Evolutionary conservation across 495 filamentous ascomycete genomes (phyloP), one percentile per base, ranked within the genome.

Genomic region (Aspergillus ellipticus): DNA sequence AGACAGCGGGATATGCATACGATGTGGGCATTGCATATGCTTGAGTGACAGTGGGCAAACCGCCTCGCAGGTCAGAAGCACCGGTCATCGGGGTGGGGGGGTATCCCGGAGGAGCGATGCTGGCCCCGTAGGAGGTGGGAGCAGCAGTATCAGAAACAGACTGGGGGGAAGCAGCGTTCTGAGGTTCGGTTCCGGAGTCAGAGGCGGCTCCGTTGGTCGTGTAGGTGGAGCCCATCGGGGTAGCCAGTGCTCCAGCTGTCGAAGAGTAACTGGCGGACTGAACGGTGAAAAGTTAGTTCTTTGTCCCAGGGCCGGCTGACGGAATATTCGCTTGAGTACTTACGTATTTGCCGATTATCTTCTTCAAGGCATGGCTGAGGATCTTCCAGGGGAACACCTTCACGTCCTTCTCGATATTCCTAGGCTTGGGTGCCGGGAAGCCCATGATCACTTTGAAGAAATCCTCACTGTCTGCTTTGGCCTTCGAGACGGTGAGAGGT

Each of bases 391-490:
- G 85, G 66, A 97, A 98, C 6, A 97, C 94, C 71, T 98, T 98
- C 62, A 98, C 90, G 63, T 96, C 92, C 73, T 98, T 98, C 77
- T 97, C 94, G 61, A 98, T 98, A 62, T 96, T 96, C 39, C 94
- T 80, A 6, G 94, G 95, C 75, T 97, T 97, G 2, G 95, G 95
- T 21, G 84, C 86, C 10, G 89, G 89, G 67, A 97, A 96, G n/a
- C 83, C 87, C 95, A 98, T 97, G 72, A 98, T 97, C 57, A 97
- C 76, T 74, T 96, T 96, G 84, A 97, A 97, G 74, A 97, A 97
- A 42, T 91, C 89, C 68, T 96, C 92, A 64, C 88, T 95, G 42
- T 97, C 93, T 2, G 82, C 64, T 72, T 96, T 96, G 51, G 85
- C 83, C 67, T 98, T 98, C 33, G 90, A 96, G 13, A 97, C 89